phyloP scores from a whole-genome alignment of 305 asterid species.

The Salvia sclarea region DNA sequence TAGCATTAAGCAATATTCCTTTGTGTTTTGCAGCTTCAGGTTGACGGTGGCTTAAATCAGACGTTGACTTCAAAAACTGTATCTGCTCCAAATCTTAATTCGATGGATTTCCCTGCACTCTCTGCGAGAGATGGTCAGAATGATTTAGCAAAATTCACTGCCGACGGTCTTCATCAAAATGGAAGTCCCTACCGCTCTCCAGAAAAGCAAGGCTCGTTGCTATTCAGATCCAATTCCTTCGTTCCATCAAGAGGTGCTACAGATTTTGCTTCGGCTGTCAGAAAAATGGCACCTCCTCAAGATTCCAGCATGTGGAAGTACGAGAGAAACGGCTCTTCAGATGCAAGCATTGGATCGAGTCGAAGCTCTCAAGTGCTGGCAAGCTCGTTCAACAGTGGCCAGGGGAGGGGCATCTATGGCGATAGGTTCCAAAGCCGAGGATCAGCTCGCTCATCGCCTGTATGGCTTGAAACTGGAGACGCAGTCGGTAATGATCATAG shows the following conservation, averaged over 20 bases:
- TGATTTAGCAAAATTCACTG: constrained; percentile 47
- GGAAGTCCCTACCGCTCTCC: constrained; percentile 52
- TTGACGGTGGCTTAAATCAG: constrained; percentile 69
- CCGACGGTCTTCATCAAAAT: constrained; percentile 55
- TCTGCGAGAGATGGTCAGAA: constrained; percentile 55
- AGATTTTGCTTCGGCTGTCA: constrained; percentile 92
- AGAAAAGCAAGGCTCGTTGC: constrained; percentile 53
- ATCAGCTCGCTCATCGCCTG: constrained; percentile 56
- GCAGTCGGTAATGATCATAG: constrained; percentile 66
- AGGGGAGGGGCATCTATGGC: constrained; percentile 53
- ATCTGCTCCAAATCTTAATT: constrained; percentile 66
- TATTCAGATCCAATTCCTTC: constrained; percentile 68
- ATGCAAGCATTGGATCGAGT: constrained; percentile 80
- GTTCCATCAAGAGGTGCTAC: constrained; percentile 66
- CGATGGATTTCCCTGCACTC: constrained; percentile 86
- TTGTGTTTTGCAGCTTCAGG: constrained; percentile 70
- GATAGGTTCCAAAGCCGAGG: constrained; percentile 67
- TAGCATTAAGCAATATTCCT: constrained; percentile 26
- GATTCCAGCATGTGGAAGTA: constrained; percentile 82
- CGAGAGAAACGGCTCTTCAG: constrained; percentile 64
- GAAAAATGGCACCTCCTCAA: constrained; percentile 83
- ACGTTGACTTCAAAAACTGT: constrained; percentile 60
- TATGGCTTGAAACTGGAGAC: constrained; percentile 88
- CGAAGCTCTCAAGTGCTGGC: constrained; percentile 67
- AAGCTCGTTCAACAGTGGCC: constrained; percentile 62